Evolutionary conservation across 2,329 filamentous ascomycete species (phyloP).

Genomic region (Samsoniella hepiali): DNA sequence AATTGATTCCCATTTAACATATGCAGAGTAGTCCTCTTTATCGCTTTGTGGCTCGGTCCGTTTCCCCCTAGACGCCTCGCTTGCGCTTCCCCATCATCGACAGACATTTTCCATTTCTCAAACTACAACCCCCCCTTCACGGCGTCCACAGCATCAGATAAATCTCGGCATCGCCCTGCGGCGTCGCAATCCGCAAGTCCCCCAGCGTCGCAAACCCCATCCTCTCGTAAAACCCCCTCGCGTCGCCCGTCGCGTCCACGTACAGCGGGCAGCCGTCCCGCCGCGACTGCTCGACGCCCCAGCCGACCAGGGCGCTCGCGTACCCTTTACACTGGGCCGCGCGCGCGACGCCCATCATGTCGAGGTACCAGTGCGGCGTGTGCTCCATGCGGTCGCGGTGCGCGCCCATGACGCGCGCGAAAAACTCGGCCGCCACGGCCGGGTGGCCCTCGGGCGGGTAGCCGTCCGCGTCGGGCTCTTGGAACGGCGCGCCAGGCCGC

Average conservation of each 20-base stretch:
- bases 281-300: conserved; percentile 47
- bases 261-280: conserved; percentile 41
- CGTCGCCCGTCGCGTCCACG: conserved; percentile 49
- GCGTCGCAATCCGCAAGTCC: conserved; percentile 31
- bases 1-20: not conserved
- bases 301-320: conserved; percentile 42
- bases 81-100: too few relatives aligned
- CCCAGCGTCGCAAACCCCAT: conserved; percentile 44
- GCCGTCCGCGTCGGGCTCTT: conserved; percentile 25
- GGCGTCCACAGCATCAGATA: conserved; percentile 35
- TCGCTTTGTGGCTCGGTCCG: too few relatives aligned
- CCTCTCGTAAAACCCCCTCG: conserved; percentile 45
- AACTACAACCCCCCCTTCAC: too few relatives aligned
- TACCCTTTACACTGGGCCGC: conserved; percentile 46
- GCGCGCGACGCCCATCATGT: conserved; percentile 42
- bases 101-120: too few relatives aligned
- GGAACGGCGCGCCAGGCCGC: conserved; percentile 27
- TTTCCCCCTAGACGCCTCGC: too few relatives aligned
- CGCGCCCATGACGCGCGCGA: conserved; percentile 34
- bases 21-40: not conserved
- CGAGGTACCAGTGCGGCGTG: conserved; percentile 48
- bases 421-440: conserved; percentile 38
- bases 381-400: conserved; percentile 38
- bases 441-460: conserved; percentile 41
- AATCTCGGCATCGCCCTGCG: conserved; percentile 32